Evolutionary conservation across 129 eudicot genomes (phyloP), one percentile per base, ranked within the genome.

Genomic region (Chrysanthemum lavandulifolium): DNA sequence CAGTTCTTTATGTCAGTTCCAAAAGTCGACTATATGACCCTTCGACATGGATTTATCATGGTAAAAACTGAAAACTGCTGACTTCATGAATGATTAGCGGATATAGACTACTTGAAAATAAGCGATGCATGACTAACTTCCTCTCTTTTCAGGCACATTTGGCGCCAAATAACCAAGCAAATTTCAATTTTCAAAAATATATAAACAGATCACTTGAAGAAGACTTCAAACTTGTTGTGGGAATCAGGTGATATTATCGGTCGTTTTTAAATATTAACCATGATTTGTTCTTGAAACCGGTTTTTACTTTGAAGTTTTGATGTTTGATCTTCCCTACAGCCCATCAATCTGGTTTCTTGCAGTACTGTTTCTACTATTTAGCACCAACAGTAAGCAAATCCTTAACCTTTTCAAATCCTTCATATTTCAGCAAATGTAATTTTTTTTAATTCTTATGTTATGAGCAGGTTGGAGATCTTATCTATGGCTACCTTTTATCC

Each of bases 281-380:
- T 6, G 36, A 47, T 61, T 45, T 71, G 54, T 9, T 66, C 43
- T 74, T 61, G 47, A 64, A 69, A 18, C 36, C n/a, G 68, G 61
- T 67, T 59, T 61, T 40, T 40, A 40, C 10, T 40, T 40, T 0
- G 47, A 40, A 10, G 8, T 40, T 7, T 59, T 21, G 16, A 60
- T 29, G 49, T 59, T 75, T 23, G 48, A 62, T 6, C 36, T 6
- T 67, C 71, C 55, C 56, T 18, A 51, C 92, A 89, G 96, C 66
- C 96, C 92, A 43, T 83, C 85, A 78, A 89, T 89, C 25, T 89
- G 96, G 96, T 83, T 82, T 29, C 75, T 86, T 60, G 89, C 88
- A 14, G 93, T 89, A 3, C 23, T 89, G 55, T 89, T 89, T 83
- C 84, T 89, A 69, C 88, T 89, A 14, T 82, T 89, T 51, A 76